Percentiles rank a stretch among this genome's conserved stretches.
Conservation (phyloP, 2,329 filamentous ascomycete genomes). For the Verticillium alfalfae region DNA sequence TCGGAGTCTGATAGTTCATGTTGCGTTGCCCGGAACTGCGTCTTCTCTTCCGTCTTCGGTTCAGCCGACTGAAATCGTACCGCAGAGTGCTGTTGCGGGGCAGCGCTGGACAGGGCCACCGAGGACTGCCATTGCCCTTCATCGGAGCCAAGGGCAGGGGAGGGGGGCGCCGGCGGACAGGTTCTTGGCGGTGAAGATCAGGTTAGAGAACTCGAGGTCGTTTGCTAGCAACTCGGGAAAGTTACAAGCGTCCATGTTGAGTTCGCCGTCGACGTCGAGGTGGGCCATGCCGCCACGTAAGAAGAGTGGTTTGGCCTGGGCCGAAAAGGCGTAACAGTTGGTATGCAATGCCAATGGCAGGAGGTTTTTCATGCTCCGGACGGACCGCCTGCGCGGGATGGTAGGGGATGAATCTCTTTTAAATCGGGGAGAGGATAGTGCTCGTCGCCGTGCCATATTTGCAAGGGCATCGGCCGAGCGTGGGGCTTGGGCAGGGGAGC, state of each 20-base stretch:
- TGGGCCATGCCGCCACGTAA: constrained; percentile 1
- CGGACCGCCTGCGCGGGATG: constrained; percentile 23
- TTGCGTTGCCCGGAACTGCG: constrained; percentile 8
- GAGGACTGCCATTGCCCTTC: constrained; percentile 8
- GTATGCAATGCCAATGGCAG: constrained; percentile 28
- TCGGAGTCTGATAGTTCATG: constrained; percentile 15
- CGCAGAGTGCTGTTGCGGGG: background rate
- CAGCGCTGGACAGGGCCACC: background rate
- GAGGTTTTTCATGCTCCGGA: constrained; percentile 31
- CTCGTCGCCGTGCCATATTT: constrained; percentile 10
- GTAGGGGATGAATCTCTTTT: constrained; percentile 12
- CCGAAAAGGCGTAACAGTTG: constrained; percentile 4
- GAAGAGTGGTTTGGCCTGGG: constrained; percentile 1
- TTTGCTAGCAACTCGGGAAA: constrained; percentile 51
- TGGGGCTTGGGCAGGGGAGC: constrained; percentile 11
- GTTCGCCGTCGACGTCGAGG: constrained; percentile 11
- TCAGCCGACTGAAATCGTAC: background rate
- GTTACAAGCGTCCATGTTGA: constrained; percentile 32
- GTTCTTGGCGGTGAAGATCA: constrained; percentile 42
- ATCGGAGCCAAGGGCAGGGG: constrained; percentile 24
- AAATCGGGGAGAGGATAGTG: constrained; percentile 10
- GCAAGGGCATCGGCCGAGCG: constrained; percentile 7
- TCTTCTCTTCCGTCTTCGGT: constrained; percentile 4
- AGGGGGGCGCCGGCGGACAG: constrained; percentile 49
- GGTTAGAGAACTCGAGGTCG: constrained; percentile 44